These are phyloP conservation scores for Zoysia pacifica DNA, from an alignment of 176 grass and related monocot genomes.

Conservation along the genomic window DNA sequence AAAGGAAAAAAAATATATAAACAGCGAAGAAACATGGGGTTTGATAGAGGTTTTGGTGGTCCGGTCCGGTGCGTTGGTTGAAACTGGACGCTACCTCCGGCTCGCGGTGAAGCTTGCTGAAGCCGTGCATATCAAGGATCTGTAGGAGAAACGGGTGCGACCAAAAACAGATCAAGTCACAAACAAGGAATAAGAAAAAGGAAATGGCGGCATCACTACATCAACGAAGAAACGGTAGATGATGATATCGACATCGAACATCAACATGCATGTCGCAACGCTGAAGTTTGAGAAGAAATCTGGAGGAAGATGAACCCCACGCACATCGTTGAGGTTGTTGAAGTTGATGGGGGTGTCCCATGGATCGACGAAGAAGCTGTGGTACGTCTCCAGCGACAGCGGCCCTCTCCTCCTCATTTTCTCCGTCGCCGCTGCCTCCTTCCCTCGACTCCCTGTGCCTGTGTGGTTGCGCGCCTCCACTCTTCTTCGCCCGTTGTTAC, in stretches of 20 bases:
- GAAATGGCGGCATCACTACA: neutral
- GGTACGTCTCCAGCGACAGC: slow-evolving; percentile 61
- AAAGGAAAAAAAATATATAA: neutral
- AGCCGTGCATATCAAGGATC: slow-evolving; percentile 64
- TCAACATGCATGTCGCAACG: neutral
- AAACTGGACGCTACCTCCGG: slow-evolving; percentile 29
- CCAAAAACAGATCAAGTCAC: neutral
- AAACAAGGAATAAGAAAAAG: neutral
- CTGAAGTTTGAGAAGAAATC: neutral
- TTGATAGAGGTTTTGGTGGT: neutral
- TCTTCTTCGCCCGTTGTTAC: neutral
- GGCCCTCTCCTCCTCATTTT: neutral
- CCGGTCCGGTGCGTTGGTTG: neutral
- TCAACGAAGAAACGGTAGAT: neutral
- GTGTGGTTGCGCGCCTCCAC: neutral
- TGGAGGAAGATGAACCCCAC: neutral
- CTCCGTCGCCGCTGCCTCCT: neutral
- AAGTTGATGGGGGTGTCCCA: slow-evolving; percentile 22
- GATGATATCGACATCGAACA: neutral
- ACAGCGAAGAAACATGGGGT: neutral
- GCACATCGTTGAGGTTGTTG: slow-evolving; percentile 55
- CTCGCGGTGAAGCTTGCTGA: slow-evolving; percentile 26
- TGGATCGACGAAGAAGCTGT: slow-evolving; percentile 49
- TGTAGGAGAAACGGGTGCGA: slow-evolving; percentile 2
- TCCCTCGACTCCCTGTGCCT: neutral